Conservation (phyloP, 306 rosid species). For the Abrus precatorius region DNA sequence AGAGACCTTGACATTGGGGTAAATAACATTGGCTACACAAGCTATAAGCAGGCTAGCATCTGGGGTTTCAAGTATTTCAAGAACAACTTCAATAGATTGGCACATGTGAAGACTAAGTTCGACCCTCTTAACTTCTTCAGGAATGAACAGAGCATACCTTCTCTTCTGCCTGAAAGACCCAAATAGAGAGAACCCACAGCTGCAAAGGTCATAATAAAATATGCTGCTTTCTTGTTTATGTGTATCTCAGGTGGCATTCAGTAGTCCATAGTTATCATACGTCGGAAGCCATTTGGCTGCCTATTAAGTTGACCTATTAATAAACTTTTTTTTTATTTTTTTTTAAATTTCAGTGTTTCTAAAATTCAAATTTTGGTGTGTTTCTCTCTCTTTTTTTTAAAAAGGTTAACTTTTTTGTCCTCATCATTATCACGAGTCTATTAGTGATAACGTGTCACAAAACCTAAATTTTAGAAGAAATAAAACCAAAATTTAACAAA, state of each 20-base stretch:
- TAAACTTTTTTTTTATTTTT: neutral
- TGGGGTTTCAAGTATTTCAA: constrained; percentile 54
- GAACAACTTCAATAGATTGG: constrained; percentile 49
- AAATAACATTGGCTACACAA: constrained; percentile 43
- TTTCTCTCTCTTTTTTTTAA: too few relatives aligned
- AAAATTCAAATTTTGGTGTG: too few relatives aligned
- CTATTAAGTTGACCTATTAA: neutral
- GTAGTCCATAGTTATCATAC: neutral
- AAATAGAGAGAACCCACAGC: constrained; percentile 9
- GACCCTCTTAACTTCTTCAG: constrained; percentile 50
- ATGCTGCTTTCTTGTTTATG: constrained; percentile 6
- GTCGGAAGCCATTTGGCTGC: neutral
- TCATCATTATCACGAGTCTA: neutral
- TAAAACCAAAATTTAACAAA: too few relatives aligned
- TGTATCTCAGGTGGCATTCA: neutral
- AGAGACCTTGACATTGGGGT: constrained; percentile 53
- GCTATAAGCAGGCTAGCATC: constrained; percentile 42
- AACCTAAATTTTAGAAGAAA: too few relatives aligned
- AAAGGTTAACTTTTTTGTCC: neutral
- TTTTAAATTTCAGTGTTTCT: neutral
- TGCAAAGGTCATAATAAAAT: neutral
- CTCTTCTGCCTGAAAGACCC: constrained; percentile 16
- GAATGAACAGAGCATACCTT: constrained; percentile 49
- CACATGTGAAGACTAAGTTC: constrained; percentile 40
- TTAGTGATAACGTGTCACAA: too few relatives aligned